phyloP scores from a whole-genome alignment of 495 filamentous ascomycete species.

The Podospora tetraspora region DNA sequence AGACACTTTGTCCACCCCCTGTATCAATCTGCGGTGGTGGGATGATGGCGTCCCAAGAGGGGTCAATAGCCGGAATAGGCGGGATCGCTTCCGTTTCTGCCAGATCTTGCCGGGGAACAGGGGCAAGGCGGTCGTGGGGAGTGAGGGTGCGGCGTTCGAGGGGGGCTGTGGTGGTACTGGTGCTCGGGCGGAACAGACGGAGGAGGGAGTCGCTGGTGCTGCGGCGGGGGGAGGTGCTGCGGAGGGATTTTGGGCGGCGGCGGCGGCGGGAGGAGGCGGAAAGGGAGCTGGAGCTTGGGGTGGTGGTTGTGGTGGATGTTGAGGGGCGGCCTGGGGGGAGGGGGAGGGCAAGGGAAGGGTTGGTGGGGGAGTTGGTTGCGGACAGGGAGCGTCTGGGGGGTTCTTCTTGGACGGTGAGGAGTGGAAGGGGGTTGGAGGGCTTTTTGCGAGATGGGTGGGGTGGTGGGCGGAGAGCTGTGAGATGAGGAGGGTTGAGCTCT shows the following conservation, averaged over 20 bases:
- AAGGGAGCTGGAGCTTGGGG: not conserved
- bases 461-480: not conserved
- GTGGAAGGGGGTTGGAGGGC: not conserved
- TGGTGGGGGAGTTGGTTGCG: not conserved
- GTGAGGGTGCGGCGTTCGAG: constrained; percentile 9
- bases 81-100: not conserved
- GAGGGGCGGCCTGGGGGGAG: not conserved
- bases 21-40: not conserved
- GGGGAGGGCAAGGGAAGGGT: not conserved
- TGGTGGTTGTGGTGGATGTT: not conserved
- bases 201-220: not conserved
- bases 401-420: not conserved
- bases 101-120: not conserved
- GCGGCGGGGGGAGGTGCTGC: not conserved
- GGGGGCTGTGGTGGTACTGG: not conserved
- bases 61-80: not conserved
- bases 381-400: not conserved
- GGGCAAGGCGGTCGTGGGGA: not conserved
- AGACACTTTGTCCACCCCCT: constrained; percentile 12
- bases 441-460: not conserved
- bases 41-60: not conserved
- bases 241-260: not conserved
- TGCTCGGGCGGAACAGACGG: not conserved
- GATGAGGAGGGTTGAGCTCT: not conserved
- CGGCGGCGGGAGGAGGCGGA: not conserved